Conservation (phyloP, 1,284 basidiomycete genomes). For the Austroboletus niveus region DNA sequence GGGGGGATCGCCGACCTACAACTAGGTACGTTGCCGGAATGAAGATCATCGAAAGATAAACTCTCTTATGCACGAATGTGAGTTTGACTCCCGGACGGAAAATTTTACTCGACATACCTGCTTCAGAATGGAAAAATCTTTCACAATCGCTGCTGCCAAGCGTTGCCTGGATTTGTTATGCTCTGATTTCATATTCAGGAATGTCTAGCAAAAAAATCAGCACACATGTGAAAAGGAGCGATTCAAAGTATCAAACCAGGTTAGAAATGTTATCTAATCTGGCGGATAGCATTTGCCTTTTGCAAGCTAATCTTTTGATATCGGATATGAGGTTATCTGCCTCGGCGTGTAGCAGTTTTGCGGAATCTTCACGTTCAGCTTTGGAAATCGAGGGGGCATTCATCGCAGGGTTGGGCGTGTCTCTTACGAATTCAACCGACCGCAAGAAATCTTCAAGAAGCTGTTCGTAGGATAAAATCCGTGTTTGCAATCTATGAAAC, state of each 20-base stretch:
- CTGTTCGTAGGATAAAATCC: slow-evolving; percentile 49
- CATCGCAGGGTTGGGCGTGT: slow-evolving; percentile 47
- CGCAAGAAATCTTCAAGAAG: slow-evolving; percentile 52
- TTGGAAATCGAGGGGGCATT: slow-evolving; percentile 15
- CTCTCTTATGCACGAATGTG: slow-evolving; percentile 14
- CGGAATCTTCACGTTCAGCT: slow-evolving; percentile 19
- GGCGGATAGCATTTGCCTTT: slow-evolving; percentile 42
- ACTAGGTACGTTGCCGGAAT: slow-evolving; percentile 27
- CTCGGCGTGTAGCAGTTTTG: slow-evolving; percentile 40
- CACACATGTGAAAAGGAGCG: neutral
- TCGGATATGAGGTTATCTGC: slow-evolving; percentile 43
- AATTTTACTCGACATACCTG: slow-evolving; percentile 17
- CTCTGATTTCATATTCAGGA: slow-evolving; percentile 46
- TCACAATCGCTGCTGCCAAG: slow-evolving; percentile 42
- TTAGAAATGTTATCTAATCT: slow-evolving; percentile 52
- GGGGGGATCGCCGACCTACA: slow-evolving; percentile 34
- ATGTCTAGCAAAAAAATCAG: slow-evolving; percentile 34
- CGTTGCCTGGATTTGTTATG: slow-evolving; percentile 43
- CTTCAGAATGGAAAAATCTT: slow-evolving; percentile 49
- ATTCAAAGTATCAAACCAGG: slow-evolving; percentile 26
- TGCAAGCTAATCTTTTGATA: slow-evolving; percentile 44
- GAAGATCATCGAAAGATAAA: slow-evolving; percentile 29
- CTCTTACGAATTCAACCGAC: slow-evolving; percentile 44
- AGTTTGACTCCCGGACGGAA: neutral
- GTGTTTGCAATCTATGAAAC: slow-evolving; percentile 51